Evolutionary conservation across 768 basidiomycete species (phyloP), one percentile per base, ranked within the genome.

Genomic region (Hydnum rufescens): DNA sequence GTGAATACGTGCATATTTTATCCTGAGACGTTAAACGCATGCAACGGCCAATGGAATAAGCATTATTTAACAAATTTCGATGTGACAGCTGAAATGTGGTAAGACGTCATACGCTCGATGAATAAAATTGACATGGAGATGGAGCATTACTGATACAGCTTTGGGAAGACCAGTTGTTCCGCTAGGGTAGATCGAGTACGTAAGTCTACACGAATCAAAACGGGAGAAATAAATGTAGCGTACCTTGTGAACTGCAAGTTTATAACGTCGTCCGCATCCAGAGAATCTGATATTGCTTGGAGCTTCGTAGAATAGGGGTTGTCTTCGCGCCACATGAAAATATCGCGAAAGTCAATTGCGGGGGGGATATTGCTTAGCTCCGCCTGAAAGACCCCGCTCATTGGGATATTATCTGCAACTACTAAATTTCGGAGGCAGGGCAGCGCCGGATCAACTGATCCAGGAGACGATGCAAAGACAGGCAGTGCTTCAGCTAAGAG

Each of bases 231-330:
- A 8, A 8, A 39, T 26, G 54, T 31, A 23, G 42, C 5, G 13
- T 50, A 43, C 82, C 83, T 87, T 30, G 85, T 88, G 60, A 87
- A 89, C 60, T 89, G 85, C 53, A 89, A 58, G 59, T 85, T 89
- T 47, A 86, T 77, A 3, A 86, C 69, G 28, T 88, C 85, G 53
- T 83, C 76, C 39, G 74, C 72, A 4, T 70, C 51, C 51, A 79
- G 59, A 2, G 67, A 67, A 19, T 57, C 54, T 32, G 60, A 59
- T 2, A 72, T 64, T n/a, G 71, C 66, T 50, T 66, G 65, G 48
- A 78, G 71, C 19, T 67, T 51, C 32, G 61, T 60, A 25, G 58
- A 62, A 60, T 78, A 76, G 32, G 52, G 57, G 0, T 64, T 61
- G 54, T 72, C 72, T 59, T 78, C 75, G 53, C 71, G 63, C 82